phyloP scores from a whole-genome alignment of 2,329 filamentous ascomycete species.

The Elsinoe ampelina region DNA sequence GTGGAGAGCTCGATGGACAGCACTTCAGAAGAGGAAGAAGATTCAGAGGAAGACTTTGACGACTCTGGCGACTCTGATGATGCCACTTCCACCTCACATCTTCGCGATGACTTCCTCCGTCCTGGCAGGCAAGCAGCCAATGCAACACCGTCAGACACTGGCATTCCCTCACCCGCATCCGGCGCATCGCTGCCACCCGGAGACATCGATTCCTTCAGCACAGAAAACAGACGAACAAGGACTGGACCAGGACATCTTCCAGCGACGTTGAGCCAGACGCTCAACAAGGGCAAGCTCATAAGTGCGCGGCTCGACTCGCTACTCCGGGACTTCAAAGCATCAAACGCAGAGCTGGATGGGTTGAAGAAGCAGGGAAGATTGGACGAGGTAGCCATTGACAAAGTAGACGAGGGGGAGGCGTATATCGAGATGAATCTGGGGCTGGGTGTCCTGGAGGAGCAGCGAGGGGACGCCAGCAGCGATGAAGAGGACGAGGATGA shows the following conservation, averaged over 20 bases:
- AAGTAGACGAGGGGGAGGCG: constrained; percentile 24
- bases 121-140: not conserved
- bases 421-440: constrained; percentile 31
- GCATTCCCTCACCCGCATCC: not conserved
- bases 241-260: too few relatives aligned
- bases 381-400: constrained; percentile 23
- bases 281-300: too few relatives aligned
- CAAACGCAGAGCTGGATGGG: constrained; percentile 23
- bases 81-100: not conserved
- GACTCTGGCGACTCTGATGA: not conserved
- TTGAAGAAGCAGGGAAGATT: constrained; percentile 17
- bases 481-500: constrained; percentile 13
- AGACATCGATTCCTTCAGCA: too few relatives aligned
- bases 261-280: too few relatives aligned
- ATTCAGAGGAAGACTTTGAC: not conserved
- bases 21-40: not conserved
- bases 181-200: too few relatives aligned
- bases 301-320: constrained; percentile 22
- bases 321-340: constrained; percentile 24
- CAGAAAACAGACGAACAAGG: too few relatives aligned
- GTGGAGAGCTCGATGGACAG: not conserved
- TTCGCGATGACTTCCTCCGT: too few relatives aligned
- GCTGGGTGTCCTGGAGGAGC: constrained; percentile 28
- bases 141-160: not conserved
- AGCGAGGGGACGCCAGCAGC: constrained; percentile 13